Conservation (phyloP, 345 rosid genomes). For the Balakata baccata region DNA sequence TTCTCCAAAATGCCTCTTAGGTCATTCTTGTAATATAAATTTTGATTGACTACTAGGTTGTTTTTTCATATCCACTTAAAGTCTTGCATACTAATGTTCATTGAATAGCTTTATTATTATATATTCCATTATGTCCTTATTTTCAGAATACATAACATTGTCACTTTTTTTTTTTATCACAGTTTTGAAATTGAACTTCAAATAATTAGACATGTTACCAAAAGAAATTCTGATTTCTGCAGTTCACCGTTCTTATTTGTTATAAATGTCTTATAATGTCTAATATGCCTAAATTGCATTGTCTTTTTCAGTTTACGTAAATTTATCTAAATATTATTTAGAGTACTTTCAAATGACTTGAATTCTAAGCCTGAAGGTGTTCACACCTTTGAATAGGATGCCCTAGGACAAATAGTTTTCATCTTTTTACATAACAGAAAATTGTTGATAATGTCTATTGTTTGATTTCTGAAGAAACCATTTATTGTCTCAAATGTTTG, state of each 20-base stretch:
- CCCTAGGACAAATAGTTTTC: not conserved
- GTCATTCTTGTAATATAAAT: not conserved
- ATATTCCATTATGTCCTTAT: not conserved
- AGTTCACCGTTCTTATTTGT: not conserved
- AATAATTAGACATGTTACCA: not conserved
- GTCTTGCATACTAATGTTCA: not conserved
- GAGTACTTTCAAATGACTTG: not conserved
- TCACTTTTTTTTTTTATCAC: not conserved
- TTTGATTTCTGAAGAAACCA: not conserved
- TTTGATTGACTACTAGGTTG: not conserved
- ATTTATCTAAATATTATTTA: not conserved
- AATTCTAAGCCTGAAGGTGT: not conserved
- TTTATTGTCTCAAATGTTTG: constrained; percentile 7
- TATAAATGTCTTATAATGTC: not conserved
- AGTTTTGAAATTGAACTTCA: not conserved
- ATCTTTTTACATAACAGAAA: not conserved
- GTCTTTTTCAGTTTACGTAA: not conserved
- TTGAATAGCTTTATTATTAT: not conserved
- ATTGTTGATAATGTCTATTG: not conserved
- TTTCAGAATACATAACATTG: not conserved
- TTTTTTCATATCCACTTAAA: not conserved
- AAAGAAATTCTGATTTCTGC: not conserved
- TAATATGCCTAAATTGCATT: not conserved
- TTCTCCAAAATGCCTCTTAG: not conserved
- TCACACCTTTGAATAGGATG: not conserved